Evolutionary conservation across 2,329 filamentous ascomycete genomes (phyloP), one percentile per base, ranked within the genome.

Genomic region (Claviceps sorghi): DNA sequence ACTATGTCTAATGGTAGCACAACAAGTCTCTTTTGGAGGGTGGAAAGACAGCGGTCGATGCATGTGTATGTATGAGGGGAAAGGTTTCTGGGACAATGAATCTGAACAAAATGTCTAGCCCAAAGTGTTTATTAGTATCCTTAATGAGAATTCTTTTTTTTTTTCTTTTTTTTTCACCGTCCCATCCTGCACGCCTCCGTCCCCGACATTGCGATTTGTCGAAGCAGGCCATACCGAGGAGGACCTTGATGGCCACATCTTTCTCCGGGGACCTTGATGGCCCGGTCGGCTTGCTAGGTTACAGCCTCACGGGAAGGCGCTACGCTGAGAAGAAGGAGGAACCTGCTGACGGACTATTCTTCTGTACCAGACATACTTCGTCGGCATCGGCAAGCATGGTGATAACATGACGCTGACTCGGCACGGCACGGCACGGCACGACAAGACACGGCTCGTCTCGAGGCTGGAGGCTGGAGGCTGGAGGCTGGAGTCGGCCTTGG

Each of bases 51-150:
- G 44, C 13, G 41, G 17, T 10, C 29, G 38, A 50, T 46, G 29
- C 13, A 47, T 21, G n/a, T 32, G 29, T 21, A 47, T 21, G n/a
- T 32, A 34, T 34, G 29, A 54, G 43, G 48, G 56, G 59, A 63
- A 61, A 63, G 63, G 60, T 65, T 65, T 64, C 61, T 63, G 52
- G 61, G 57, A 59, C 61, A 62, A 62, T 60, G 54, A 53, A 44
- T 49, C 36, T 42, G 34, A 36, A 51, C 53, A 62, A 53, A 58
- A 59, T 65, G 58, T 57, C 57, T 53, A 57, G 56, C 34, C 58
- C 55, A 61, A 61, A 48, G 51, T 55, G 59, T 58, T 47, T 15
- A 15, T 52, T 56, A 59, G 58, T 63, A 65, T 65, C 60, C 59
- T 62, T 57, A 56, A 55, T 55, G 52, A 57, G 59, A 63, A 56